Evolutionary conservation across 2,329 filamentous ascomycete genomes (phyloP).

Genomic region (Orbilia quercus): DNA sequence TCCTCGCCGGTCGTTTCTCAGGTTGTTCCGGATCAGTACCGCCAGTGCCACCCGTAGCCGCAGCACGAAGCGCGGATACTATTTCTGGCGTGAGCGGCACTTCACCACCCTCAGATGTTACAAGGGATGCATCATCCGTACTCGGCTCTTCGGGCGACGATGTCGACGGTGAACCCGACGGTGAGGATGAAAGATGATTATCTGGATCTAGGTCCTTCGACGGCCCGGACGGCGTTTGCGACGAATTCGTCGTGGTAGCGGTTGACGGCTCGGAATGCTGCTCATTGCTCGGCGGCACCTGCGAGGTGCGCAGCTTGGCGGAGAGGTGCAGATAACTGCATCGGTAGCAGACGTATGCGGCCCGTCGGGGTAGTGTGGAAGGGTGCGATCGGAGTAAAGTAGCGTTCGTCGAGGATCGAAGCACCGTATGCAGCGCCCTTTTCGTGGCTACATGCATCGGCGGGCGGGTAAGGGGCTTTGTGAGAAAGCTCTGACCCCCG

Average conservation of each 20-base stretch:
- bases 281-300: slow-evolving; percentile 24
- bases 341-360: slow-evolving; percentile 62
- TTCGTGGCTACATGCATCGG: slow-evolving; percentile 64
- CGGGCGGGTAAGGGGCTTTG: slow-evolving; percentile 3
- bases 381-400: slow-evolving; percentile 38
- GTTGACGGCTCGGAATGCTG: slow-evolving; percentile 14
- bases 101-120: slow-evolving; percentile 21
- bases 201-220: slow-evolving; percentile 22
- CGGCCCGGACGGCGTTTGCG: neutral
- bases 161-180: slow-evolving; percentile 8
- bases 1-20: slow-evolving; percentile 42
- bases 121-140: slow-evolving; percentile 18
- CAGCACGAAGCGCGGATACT: slow-evolving; percentile 15
- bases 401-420: slow-evolving; percentile 62
- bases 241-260: slow-evolving; percentile 11
- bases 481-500: neutral
- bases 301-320: slow-evolving; percentile 38
- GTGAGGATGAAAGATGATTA: neutral
- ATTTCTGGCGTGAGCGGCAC: slow-evolving; percentile 27
- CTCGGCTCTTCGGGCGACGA: slow-evolving; percentile 36
- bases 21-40: slow-evolving; percentile 60
- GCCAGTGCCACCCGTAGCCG: slow-evolving; percentile 57
- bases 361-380: slow-evolving; percentile 9
- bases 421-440: slow-evolving; percentile 64
- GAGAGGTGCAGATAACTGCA: slow-evolving; percentile 59